Base-by-base conservation (phyloP, 768 basidiomycete species). In the Tulasnella sp. region DNA sequence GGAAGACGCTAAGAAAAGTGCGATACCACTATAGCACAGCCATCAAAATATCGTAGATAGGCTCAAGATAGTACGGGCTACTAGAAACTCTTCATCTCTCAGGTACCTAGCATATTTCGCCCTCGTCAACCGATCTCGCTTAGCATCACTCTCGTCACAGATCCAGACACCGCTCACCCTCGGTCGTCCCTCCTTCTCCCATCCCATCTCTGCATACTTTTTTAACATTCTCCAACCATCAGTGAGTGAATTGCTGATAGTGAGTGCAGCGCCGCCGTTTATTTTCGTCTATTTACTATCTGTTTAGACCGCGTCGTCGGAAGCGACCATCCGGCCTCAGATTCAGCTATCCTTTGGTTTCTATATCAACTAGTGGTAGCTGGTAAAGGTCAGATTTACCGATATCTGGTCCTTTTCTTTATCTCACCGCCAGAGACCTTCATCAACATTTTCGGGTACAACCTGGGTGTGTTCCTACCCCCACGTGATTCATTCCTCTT, bases 201-300 rank as follows among this genome's bases (percentile, higher is more conserved):
- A 23, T 61, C 29, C n/a, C 26, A 4, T 61, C 57, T 26, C 57
- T 61, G n/a, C 1, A 6, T 61, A 26, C 57, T 61, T 61, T 26
- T 61, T 32, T 61, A 32, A 13, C 29, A 61, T 32, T 61, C 29
- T 61, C 57, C 3, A 26, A 48, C 57, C 29, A 61, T n/a, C 29
- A 61, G n/a, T 61, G 57, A 61, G 57, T 61, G 57, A 61, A 32
- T 61, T 29, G n/a, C 57, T 26, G 57, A 13, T 61, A 61, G 29
- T 32, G 57, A 61, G 57, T 61, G 57, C 57, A 61, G 29, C 57
- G 57, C 57, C 71, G 39, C 35, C 71, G 39, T 40, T 72, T 72
- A 72, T 72, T 72, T 72, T 72, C 35, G 44, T 72, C 44, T 72
- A 72, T 72, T 72, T 72, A 72, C 71, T n/a, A 26, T 48, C 71